A percentile compares a stretch with the other conserved stretches of the same genome.
Conservation (phyloP, 2,329 filamentous ascomycete species). For the Acarospora socialis region DNA sequence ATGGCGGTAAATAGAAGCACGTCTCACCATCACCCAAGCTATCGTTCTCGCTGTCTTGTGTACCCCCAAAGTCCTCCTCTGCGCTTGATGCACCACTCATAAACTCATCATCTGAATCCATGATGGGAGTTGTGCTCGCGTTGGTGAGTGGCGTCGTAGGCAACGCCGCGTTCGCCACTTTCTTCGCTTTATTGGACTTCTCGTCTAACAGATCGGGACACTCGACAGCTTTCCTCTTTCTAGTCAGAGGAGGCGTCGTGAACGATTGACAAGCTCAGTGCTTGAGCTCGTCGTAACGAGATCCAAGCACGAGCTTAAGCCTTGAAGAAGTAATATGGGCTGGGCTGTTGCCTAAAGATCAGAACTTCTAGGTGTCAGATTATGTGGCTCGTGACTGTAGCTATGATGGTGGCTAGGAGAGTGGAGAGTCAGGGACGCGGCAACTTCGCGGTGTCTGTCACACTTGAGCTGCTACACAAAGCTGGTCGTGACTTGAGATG, state of each 20-base stretch:
- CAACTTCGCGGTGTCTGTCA: too few relatives aligned
- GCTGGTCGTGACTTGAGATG: too few relatives aligned
- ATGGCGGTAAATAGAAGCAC: not conserved
- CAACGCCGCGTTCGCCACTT: slow-evolving; percentile 18
- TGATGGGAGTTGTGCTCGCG: slow-evolving; percentile 40
- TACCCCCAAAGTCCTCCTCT: slow-evolving; percentile 52
- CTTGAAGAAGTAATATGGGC: too few relatives aligned
- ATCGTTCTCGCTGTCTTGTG: slow-evolving; percentile 59
- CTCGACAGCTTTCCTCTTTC: slow-evolving; percentile 40
- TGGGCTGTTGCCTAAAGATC: too few relatives aligned
- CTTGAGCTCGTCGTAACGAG: slow-evolving; percentile 12
- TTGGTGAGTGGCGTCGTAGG: slow-evolving; percentile 40
- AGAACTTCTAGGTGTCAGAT: too few relatives aligned
- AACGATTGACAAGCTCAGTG: slow-evolving; percentile 13
- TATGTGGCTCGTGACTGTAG: too few relatives aligned
- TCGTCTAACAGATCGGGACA: slow-evolving; percentile 23
- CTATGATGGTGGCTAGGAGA: too few relatives aligned
- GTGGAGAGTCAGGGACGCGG: too few relatives aligned
- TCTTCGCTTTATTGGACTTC: slow-evolving; percentile 19
- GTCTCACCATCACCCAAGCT: slow-evolving; percentile 28
- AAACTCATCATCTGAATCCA: slow-evolving; percentile 95
- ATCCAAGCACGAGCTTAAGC: slow-evolving; percentile 12
- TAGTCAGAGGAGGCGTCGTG: slow-evolving; percentile 40
- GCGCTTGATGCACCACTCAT: slow-evolving; percentile 72
- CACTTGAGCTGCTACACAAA: too few relatives aligned